Base-by-base conservation (phyloP, 2,329 filamentous ascomycete species). In the Ophiocordyceps robertsii region DNA sequence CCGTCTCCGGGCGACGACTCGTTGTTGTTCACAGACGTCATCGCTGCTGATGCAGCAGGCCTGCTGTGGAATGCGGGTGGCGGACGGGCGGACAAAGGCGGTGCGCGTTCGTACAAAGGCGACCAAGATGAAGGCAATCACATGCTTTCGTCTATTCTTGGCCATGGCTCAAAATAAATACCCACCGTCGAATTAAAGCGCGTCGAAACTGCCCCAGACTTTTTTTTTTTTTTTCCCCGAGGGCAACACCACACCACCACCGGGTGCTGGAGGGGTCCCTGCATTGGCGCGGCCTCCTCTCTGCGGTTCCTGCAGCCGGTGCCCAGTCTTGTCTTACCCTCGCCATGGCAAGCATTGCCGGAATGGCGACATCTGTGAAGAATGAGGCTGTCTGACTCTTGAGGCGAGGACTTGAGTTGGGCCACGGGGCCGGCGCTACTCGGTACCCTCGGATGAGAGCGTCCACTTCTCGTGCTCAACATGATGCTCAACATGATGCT, bases 1-100 rank as follows among this genome's bases (percentile, higher is more conserved):
- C 45, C 48, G 31, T 48, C 48, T 19, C 43, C 40, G 4, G 49
- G 46, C n/a, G 47, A 47, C 33, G 43, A 39, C 10, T 44, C 43
- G 14, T 42, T 44, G 38, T 52, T 43, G 50, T 27, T 27, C 3
- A 27, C 24, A 9, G 24, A 50, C 33, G 51, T 50, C 38, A 40
- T 44, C 17, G 29, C 13, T 24, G 13, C 33, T 17, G 33, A 10
- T 36, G 16, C n/a, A 16, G 33, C 14, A 8, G 19, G 19, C 3
- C 19, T 19, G 24, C 24, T 9, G 24, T 27, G 24, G 9, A 9
- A 27, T 27, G 24, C 6, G 24, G 24, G 6, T 27, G 24, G 24
- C 24, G 7, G 6, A 27, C 24, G 30, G 27, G 30, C 11, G 13
- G 29, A 31, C 19, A 19, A 19, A 19, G n/a, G n/a, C n/a, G n/a